Evolutionary conservation across 768 basidiomycete species (phyloP).

Genomic region (Lentinula sp.): DNA sequence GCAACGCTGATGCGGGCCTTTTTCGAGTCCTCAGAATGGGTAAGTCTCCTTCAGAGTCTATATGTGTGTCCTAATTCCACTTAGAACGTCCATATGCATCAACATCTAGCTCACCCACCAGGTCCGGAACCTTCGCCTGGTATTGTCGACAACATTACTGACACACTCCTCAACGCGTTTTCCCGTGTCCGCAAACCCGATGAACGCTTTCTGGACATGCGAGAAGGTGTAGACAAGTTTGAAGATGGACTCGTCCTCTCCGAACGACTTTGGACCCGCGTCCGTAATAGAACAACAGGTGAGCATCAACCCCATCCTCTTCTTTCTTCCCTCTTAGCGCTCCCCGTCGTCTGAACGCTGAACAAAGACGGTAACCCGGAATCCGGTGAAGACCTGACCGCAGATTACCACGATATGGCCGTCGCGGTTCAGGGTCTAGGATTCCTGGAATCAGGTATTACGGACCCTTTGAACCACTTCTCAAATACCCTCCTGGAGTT

Average conservation of each 20-base stretch:
- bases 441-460: constrained; percentile 97
- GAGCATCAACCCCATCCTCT: constrained; percentile 30
- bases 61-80: constrained; percentile 5
- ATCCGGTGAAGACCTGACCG: constrained; percentile 89
- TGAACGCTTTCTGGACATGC: constrained; percentile 89
- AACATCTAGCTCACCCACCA: constrained; percentile 89
- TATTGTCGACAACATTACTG: constrained; percentile 91
- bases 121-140: constrained; percentile 73
- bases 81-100: constrained; percentile 96
- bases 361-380: constrained; percentile 76
- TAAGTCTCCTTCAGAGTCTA: constrained; percentile 26
- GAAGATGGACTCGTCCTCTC: constrained; percentile 85
- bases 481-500: constrained; percentile 95
- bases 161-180: constrained; percentile 95
- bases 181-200: constrained; percentile 95
- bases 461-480: constrained; percentile 94
- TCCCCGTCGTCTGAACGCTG: constrained; percentile 65
- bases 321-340: constrained; percentile 18
- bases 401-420: constrained; percentile 96
- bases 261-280: constrained; percentile 76
- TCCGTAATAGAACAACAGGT: constrained; percentile 84
- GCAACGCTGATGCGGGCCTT: constrained; percentile 90
- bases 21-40: constrained; percentile 98
- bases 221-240: constrained; percentile 90
- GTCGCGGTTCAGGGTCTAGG: constrained; percentile 95